Evolutionary conservation across 306 rosid genomes (phyloP), one percentile per base, ranked within the genome.

Genomic region (Fragaria ananassa): DNA sequence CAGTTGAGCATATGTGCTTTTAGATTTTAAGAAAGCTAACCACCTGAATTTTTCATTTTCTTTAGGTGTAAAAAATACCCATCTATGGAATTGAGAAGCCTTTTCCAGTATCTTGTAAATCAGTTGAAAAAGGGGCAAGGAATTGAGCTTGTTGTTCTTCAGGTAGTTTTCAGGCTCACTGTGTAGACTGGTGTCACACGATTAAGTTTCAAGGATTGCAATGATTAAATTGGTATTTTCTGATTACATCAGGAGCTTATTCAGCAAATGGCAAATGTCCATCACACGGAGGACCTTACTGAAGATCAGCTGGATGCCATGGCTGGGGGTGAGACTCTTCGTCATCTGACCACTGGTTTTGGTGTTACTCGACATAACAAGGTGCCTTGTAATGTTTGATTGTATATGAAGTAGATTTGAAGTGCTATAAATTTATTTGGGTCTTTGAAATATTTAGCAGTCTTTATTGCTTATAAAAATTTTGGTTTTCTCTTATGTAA

Each of bases 191-290:
- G 34, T 70, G 73, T 75, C 45, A 46, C 61, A 42, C 70, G 68
- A 14, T 23, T 73, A 54, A 27, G 44, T 18, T 14, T 73, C 8
- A 17, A 13, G 17, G 21, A 39, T 41, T 72, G 57, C 65, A 29
- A 62, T 13, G 4, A n/a, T 14, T 71, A 60, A 78, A 68, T 74
- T 54, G 51, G 18, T 19, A 72, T 81, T 65, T 11, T 61, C 75
- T 80, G 84, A 69, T 70, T 75, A 74, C 76, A 61, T 78, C 84
- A 95, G 99, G 99, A 95, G 83, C 99, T 95, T 65, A 83, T 95
- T 86, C 99, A 95, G 76, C 99, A 95, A 92, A 95, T 95, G 99
- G 99, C 97, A 86, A 95, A 95, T 81, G 96, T 95, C 83, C 99
- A 95, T 78, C 93, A 88, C 86, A 95, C 99, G 0, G 97, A 95